Percentiles rank a stretch among this genome's conserved stretches.
phyloP scores from a whole-genome alignment of 2,329 filamentous ascomycete species.

The Fusarium secorum region DNA sequence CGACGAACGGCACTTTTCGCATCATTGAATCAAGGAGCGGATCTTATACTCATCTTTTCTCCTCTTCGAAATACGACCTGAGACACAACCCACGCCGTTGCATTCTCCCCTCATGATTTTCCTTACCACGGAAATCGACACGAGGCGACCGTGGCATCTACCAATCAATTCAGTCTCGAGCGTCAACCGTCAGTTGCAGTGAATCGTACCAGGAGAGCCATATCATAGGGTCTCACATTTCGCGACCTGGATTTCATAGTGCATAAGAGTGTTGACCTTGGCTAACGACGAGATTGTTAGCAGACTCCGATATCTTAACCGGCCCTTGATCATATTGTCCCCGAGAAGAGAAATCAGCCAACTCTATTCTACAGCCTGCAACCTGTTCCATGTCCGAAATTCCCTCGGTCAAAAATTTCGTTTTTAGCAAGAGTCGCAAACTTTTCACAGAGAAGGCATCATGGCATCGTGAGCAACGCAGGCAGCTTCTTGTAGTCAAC shows the following conservation, averaged over 20 bases:
- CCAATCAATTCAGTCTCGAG: not conserved
- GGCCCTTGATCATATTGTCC: not conserved
- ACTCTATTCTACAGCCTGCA: not conserved
- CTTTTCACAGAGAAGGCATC: not conserved
- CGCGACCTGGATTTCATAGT: not conserved
- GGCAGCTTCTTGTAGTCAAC: not conserved
- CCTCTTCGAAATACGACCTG: too few species aligned
- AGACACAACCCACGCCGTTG: not conserved
- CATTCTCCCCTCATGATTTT: not conserved
- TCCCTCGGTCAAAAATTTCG: not conserved
- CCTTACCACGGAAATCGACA: accelerated
- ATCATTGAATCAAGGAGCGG: not conserved
- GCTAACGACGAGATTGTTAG: not conserved
- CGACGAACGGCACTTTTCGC: not conserved
- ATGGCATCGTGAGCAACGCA: not conserved
- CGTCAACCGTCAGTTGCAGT: not conserved
- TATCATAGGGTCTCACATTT: not conserved
- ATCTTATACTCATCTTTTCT: not conserved
- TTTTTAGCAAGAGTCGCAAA: not conserved
- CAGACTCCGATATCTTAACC: not conserved
- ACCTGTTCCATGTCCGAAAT: not conserved
- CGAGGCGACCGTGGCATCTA: not conserved
- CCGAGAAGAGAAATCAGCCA: not conserved
- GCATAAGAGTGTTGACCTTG: not conserved
- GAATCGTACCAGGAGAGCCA: not conserved